Evolutionary conservation across 768 basidiomycete species (phyloP), one percentile per base, ranked within the genome.

Genomic region (Podaxis sp.): DNA sequence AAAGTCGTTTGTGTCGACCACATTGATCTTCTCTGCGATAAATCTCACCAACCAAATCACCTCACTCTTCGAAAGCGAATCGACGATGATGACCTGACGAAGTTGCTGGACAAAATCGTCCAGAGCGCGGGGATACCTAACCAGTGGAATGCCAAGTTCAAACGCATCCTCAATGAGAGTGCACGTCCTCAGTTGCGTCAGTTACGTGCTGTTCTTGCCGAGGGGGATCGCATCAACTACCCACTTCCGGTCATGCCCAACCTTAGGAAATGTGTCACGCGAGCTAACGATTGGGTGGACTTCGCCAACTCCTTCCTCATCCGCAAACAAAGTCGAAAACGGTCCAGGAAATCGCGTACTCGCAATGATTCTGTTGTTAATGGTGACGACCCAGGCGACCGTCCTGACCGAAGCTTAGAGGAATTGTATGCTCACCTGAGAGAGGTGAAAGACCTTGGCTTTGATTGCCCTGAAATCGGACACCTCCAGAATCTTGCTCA

Each of bases 231-330:
- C 57, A 91, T 95, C 72, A 88, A 83, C 59, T 85, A 85, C 68
- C 78, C 81, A 35, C 81, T 95, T 13, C 79, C 85, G 1, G 92
- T 95, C 71, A 78, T 95, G 58, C 72, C 76, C 28, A 75, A 82
- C 50, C 82, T 98, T 38, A 83, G 88, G 48, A 90, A 86, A 72
- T 91, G 91, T 68, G 91, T 98, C 55, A 82, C 71, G 47, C 81
- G 85, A 63, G 94, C 90, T 18, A 92, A 87, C 64, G 89, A 90
- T 67, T 95, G 94, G 94, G 78, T 94, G n/a, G 92, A 93, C 61
- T 79, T 85, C 7, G 90, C 91, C 35, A 91, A 91, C 64, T 78
- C 82, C 0, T 91, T 91, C 74, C 78, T 88, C 62, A 82, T 88
- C 54, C 87, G 90, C 57, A 93, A 92, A 71, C 87, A 89, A 67